Conservation (phyloP, 2,329 filamentous ascomycete genomes). For the Sclerotinia minor region DNA sequence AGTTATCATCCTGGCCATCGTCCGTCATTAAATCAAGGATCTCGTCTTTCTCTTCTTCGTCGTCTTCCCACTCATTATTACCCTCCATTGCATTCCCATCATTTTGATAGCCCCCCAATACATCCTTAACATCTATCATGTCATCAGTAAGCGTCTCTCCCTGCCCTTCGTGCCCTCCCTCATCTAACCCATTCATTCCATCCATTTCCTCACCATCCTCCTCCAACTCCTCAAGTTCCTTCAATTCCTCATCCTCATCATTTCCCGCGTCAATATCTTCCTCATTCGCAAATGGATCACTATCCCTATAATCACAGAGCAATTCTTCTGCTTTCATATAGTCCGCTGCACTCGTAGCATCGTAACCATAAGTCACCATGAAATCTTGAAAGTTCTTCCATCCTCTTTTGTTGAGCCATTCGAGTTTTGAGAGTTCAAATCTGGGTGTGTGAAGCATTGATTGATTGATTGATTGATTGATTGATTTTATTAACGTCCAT, state of each 20-base stretch:
- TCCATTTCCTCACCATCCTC: not conserved
- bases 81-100: not conserved
- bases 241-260: not conserved
- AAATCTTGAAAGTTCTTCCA: slow-evolving; percentile 5
- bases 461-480: too few relatives aligned
- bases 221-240: not conserved
- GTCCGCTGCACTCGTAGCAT: not conserved
- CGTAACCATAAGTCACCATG: not conserved
- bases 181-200: too few relatives aligned
- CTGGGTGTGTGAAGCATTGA: not conserved
- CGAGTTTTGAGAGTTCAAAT: not conserved
- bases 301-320: not conserved
- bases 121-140: not conserved
- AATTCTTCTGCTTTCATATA: slow-evolving; percentile 9
- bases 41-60: not conserved
- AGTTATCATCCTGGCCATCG: not conserved
- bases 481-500: too few relatives aligned
- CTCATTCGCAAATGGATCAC: slow-evolving; percentile 8
- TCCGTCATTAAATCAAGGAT: not conserved
- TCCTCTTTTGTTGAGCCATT: slow-evolving; percentile 9
- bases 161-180: not conserved
- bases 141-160: not conserved
- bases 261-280: not conserved
- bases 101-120: not conserved
- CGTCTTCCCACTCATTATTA: not conserved